These are phyloP conservation scores for Ophiognomonia clavigignenti-juglandacearum DNA, from an alignment of 2,329 filamentous ascomycete species.

Conservation along the genomic window DNA sequence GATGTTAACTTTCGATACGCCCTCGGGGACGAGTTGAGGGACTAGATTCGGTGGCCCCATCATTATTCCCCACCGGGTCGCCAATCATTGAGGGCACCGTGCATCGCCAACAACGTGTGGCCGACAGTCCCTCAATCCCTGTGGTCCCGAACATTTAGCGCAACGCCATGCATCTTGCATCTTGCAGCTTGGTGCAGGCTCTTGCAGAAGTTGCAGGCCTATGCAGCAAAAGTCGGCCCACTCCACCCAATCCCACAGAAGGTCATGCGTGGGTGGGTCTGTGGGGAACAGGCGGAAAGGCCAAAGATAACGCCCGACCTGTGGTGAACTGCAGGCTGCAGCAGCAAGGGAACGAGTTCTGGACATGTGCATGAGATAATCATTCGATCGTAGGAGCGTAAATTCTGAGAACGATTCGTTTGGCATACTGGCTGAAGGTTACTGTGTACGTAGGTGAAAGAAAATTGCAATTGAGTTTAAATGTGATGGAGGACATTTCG, in stretches of 20 bases:
- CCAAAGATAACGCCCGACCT: not conserved
- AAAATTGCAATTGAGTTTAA: too few relatives aligned
- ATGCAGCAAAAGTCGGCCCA: slow-evolving; percentile 4
- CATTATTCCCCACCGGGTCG: not conserved
- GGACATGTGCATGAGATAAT: not conserved
- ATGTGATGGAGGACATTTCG: too few relatives aligned
- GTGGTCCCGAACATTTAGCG: too few relatives aligned
- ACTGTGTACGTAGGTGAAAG: too few relatives aligned
- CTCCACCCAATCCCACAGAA: not conserved
- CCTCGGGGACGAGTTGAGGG: not conserved
- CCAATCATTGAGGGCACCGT: slow-evolving; percentile 4
- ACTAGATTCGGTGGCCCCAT: not conserved
- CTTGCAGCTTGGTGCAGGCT: slow-evolving; percentile 6
- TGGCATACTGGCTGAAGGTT: too few relatives aligned
- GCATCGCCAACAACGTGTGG: slow-evolving; percentile 9
- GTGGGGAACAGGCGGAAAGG: not conserved
- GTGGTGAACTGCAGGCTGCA: not conserved
- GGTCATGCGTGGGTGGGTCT: not conserved
- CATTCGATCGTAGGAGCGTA: not conserved
- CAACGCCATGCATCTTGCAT: slow-evolving; percentile 1
- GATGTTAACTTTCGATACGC: too few relatives aligned
- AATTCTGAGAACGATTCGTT: too few relatives aligned
- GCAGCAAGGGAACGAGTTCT: not conserved
- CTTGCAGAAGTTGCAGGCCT: slow-evolving; percentile 5
- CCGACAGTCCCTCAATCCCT: too few relatives aligned